Conservation (phyloP, 495 filamentous ascomycete species). For the Aspergillus haitiensis region DNA sequence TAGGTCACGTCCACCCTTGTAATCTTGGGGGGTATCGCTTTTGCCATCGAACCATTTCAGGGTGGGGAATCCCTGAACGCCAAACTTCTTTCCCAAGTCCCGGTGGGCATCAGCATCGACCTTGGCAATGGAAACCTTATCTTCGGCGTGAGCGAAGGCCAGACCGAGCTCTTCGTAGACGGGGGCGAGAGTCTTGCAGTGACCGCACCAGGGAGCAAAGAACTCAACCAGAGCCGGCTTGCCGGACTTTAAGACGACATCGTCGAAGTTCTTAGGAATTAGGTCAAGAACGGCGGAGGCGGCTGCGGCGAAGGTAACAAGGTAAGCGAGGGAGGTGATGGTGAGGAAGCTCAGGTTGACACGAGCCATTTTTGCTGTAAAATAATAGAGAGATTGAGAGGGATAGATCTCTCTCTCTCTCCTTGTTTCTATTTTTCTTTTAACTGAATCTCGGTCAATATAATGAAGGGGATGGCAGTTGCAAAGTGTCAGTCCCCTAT, state of each 20-base stretch:
- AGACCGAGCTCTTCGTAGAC: slow-evolving; percentile 90
- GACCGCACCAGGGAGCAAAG: slow-evolving; percentile 98
- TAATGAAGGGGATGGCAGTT: background rate
- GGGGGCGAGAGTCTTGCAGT: slow-evolving; percentile 97
- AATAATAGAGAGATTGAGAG: background rate
- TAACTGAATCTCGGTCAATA: background rate
- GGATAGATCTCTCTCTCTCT: too few relatives aligned
- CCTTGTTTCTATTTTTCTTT: too few relatives aligned
- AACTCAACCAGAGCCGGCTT: slow-evolving; percentile 98
- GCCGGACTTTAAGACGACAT: slow-evolving; percentile 81
- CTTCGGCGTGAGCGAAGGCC: slow-evolving; percentile 66
- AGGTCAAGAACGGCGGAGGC: slow-evolving; percentile 73
- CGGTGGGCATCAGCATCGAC: slow-evolving; percentile 93
- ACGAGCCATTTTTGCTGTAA: slow-evolving; percentile 43
- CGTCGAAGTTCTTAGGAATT: slow-evolving; percentile 84
- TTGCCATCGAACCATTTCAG: slow-evolving; percentile 98
- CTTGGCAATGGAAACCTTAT: slow-evolving; percentile 89
- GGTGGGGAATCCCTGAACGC: slow-evolving; percentile 92
- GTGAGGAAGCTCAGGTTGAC: slow-evolving; percentile 42
- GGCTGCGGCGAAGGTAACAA: slow-evolving; percentile 45
- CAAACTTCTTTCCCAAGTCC: slow-evolving; percentile 77
- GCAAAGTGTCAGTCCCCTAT: background rate
- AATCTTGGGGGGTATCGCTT: slow-evolving; percentile 82
- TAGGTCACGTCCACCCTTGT: slow-evolving; percentile 82
- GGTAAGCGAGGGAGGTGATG: slow-evolving; percentile 42